These are phyloP conservation scores for Mycena kentingensis DNA, from an alignment of 768 basidiomycete species.

Conservation along the genomic window DNA sequence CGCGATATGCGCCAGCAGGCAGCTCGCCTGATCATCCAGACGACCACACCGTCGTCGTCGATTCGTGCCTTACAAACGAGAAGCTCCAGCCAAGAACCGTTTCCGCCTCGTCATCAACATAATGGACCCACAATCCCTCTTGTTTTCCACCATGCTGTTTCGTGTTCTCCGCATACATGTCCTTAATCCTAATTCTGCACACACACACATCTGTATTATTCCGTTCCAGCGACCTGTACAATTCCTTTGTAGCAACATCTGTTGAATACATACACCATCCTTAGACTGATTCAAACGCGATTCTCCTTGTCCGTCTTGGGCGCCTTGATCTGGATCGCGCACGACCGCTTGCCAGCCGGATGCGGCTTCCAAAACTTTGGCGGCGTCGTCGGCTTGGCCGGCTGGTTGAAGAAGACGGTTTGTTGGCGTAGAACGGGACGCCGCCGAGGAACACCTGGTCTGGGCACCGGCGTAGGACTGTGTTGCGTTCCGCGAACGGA, in stretches of 20 bases:
- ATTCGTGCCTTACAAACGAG: constrained; percentile 6
- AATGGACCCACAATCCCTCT: not conserved
- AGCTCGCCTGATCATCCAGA: not conserved
- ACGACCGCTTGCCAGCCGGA: constrained; percentile 16
- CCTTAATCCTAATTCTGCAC: constrained; percentile 3
- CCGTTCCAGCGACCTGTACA: not conserved
- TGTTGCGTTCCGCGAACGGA: constrained; percentile 3
- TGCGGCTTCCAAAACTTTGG: constrained; percentile 19
- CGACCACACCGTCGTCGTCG: not conserved
- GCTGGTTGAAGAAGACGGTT: constrained; percentile 16
- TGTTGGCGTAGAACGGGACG: constrained; percentile 16
- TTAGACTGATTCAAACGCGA: not conserved
- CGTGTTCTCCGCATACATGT: not conserved
- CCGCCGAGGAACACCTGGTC: not conserved
- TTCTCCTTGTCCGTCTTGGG: constrained; percentile 17
- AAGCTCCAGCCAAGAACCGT: constrained; percentile 13
- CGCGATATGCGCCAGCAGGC: constrained; percentile 55
- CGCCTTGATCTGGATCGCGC: constrained; percentile 17
- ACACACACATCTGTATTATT: constrained; percentile 8
- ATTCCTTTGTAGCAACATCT: constrained; percentile 13
- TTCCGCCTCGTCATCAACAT: no score
- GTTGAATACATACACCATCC: not conserved
- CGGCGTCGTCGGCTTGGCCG: not conserved
- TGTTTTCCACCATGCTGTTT: not conserved
- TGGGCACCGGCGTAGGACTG: constrained; percentile 17